phyloP scores from a whole-genome alignment of 208 protist species.

The Herpetomonas samuelpessoai region DNA sequence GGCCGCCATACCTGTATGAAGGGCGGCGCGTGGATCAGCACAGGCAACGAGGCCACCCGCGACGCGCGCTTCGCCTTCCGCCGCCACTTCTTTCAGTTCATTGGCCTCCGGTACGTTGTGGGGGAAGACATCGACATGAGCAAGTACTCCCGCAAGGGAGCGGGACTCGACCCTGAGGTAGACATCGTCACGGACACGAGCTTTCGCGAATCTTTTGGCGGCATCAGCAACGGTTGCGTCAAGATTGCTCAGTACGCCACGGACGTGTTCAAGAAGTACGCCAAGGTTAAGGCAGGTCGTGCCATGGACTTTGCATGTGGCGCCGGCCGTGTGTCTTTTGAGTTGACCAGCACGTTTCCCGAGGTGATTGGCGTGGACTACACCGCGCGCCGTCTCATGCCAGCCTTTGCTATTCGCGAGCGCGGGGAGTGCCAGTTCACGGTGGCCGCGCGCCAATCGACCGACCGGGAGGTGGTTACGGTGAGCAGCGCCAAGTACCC shows the following conservation, averaged over 20 bases:
- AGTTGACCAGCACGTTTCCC: conserved; percentile 69
- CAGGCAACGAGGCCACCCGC: conserved; percentile 93
- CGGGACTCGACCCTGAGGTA: conserved; percentile 80
- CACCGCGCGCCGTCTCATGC: conserved; percentile 76
- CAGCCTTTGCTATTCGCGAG: conserved; percentile 85
- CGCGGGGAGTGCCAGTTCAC: conserved; percentile 75
- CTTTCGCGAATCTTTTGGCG: conserved; percentile 63
- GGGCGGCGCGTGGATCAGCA: conserved; percentile 93
- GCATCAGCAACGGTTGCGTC: conserved; percentile 65
- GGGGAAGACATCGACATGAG: conserved; percentile 37
- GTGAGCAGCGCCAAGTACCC: conserved; percentile 37
- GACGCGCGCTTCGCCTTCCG: conserved; percentile 94
- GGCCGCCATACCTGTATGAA: conserved; percentile 94
- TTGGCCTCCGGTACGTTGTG: conserved; percentile 92
- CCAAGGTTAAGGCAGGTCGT: conserved; percentile 35
- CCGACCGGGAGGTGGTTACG: conserved; percentile 24
- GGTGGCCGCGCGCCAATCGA: conserved; percentile 21
- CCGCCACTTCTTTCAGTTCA: conserved; percentile 96
- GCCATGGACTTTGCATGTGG: conserved; percentile 87
- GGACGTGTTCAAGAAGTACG: conserved; percentile 45
- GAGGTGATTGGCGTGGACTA: conserved; percentile 84
- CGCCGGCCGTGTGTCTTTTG: conserved; percentile 79
- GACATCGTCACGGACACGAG: conserved; percentile 69
- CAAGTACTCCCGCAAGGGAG: conserved; percentile 17
- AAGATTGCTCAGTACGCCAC: conserved; percentile 62